These are phyloP conservation scores for Chaetomium fimeti DNA, from an alignment of 495 filamentous ascomycete species.

Conservation along the genomic window DNA sequence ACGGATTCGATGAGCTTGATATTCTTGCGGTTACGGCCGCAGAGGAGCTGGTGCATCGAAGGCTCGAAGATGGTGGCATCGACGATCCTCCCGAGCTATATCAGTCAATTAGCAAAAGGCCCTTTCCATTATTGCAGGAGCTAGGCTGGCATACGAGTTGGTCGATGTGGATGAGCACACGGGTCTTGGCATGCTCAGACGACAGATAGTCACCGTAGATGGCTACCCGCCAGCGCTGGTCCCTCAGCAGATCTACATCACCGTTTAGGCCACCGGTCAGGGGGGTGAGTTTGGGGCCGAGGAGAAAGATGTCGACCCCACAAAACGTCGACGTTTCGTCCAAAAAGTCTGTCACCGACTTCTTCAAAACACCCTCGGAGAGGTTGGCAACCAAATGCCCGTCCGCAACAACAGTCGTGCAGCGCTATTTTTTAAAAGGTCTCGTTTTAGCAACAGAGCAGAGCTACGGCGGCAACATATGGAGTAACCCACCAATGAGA, in stretches of 20 bases:
- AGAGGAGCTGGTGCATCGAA: slow-evolving; percentile 83
- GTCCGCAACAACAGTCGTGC: slow-evolving; percentile 88
- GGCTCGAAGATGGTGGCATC: slow-evolving; percentile 80
- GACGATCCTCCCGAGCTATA: slow-evolving; percentile 78
- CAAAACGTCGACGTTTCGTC: slow-evolving; percentile 80
- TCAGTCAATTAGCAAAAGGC: slow-evolving; percentile 21
- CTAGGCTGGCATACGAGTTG: slow-evolving; percentile 68
- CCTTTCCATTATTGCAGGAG: slow-evolving; percentile 13
- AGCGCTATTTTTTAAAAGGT: slow-evolving; percentile 57
- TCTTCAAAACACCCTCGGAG: slow-evolving; percentile 61
- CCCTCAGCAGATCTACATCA: slow-evolving; percentile 52
- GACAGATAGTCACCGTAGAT: slow-evolving; percentile 96
- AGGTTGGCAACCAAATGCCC: slow-evolving; percentile 80
- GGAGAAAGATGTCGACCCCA: slow-evolving; percentile 92
- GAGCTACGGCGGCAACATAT: not conserved
- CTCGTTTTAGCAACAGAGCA: slow-evolving; percentile 24
- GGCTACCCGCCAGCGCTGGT: slow-evolving; percentile 81
- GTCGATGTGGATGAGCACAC: slow-evolving; percentile 95
- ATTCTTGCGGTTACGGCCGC: slow-evolving; percentile 89
- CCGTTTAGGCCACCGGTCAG: slow-evolving; percentile 63
- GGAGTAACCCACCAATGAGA: slow-evolving; percentile 68
- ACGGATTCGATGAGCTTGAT: slow-evolving; percentile 94
- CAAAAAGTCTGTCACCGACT: slow-evolving; percentile 72
- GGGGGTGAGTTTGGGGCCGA: slow-evolving; percentile 72
- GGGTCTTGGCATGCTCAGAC: slow-evolving; percentile 93